A percentile compares a stretch with the other conserved stretches of the same genome.
These are phyloP conservation scores for Phlebiopsis flavidoalba DNA, from an alignment of 768 basidiomycete genomes.

Conservation along the genomic window DNA sequence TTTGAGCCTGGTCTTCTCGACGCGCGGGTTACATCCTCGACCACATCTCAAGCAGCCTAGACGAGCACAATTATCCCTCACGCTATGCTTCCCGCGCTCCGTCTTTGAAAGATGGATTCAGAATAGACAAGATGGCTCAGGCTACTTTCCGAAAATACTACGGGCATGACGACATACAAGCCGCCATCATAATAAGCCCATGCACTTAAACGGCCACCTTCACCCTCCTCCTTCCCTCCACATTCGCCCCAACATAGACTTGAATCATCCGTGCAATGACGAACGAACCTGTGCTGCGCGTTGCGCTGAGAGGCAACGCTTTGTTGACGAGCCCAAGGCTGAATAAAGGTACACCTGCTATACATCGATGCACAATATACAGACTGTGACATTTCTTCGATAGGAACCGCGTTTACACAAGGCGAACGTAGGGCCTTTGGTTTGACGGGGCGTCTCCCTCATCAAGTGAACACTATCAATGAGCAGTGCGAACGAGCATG, in stretches of 20 bases:
- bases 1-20: no score
- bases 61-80: no score
- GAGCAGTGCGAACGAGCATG: slow-evolving; percentile 76
- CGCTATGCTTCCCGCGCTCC: no score
- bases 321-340: slow-evolving; percentile 62
- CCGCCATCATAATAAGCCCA: neutral
- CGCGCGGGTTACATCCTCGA: no score
- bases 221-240: neutral
- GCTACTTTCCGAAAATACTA: neutral
- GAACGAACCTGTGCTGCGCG: slow-evolving; percentile 23
- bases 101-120: no score
- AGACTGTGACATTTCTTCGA: neutral
- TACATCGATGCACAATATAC: neutral
- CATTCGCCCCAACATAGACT: neutral
- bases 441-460: slow-evolving; percentile 33
- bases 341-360: slow-evolving; percentile 51
- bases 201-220: neutral
- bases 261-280: neutral
- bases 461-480: slow-evolving; percentile 49
- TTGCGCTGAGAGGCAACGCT: slow-evolving; percentile 57
- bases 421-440: slow-evolving; percentile 70
- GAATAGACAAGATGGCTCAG: no score
- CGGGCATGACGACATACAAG: neutral
- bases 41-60: no score
- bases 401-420: slow-evolving; percentile 61